Evolutionary conservation across 2,329 filamentous ascomycete species (phyloP), one percentile per base, ranked within the genome.

Genomic region (Neopestalotiopsis clavispora): DNA sequence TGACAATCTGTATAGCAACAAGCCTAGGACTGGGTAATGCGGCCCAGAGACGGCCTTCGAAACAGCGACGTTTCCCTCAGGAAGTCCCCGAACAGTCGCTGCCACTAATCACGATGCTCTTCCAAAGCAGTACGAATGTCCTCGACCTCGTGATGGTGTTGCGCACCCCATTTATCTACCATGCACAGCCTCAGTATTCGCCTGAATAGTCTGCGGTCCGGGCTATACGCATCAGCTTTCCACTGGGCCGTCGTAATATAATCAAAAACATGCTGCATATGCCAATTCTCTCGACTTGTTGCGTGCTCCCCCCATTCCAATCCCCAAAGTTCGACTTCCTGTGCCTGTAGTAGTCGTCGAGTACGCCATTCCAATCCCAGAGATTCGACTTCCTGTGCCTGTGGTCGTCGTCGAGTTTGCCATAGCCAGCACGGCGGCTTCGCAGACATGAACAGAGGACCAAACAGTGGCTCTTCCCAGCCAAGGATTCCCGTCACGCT

Each of bases 391-490:
- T 23, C 34, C n/a, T 10, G 17, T 20, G 59, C 14, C 30, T 13
- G 9, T 23, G 17, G 5, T 38, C 2, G 23, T 28, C 10, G n/a
- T 20, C 10, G n/a, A 20, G n/a, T 40, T 17, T 1, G 4, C 61
- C 61, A 64, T 40, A 64, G 28, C 61, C 61, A 64, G n/a, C 42
- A 7, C 14, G 61, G 61, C 5, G 61, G 38, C 9, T 64, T 12
- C 32, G 61, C 61, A 49, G 20, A 20, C 61, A 64, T 45, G 40
- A 64, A 49, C n/a, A 7, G 38, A 49, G 38, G 61, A 28, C 40
- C 40, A 17, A 64, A 64, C 9, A 64, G n/a, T 20, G 61, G 38
- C 4, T 14, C 61, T 14, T 52, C 40, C 61, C 61, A 64, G 10
- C 34, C 61, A 23, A 64, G 23, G 7, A 64, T 28, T 20, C 61